A percentile compares a stretch with the other conserved stretches of the same genome.
These are phyloP conservation scores for Quercus parvula DNA, from an alignment of 306 rosid species.

Conservation along the genomic window DNA sequence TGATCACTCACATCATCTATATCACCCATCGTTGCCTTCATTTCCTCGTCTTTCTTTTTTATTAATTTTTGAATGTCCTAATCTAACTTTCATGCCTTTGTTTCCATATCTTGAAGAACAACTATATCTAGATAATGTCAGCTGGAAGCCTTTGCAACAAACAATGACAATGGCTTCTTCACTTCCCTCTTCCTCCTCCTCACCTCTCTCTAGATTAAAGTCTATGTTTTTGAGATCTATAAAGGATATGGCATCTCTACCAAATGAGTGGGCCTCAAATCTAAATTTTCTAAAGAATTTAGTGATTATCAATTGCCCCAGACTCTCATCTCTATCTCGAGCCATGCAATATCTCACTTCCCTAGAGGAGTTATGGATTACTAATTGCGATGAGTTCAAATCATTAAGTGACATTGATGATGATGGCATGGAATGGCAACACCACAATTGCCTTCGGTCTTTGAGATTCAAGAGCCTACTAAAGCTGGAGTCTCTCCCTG, in stretches of 20 bases:
- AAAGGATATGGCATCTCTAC: background rate
- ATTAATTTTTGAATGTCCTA: background rate
- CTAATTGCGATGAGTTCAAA: no score
- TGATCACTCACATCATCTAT: no score
- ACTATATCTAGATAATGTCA: background rate
- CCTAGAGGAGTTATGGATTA: no score
- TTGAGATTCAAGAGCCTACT: background rate
- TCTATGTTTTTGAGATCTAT: background rate
- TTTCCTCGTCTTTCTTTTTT: constrained; percentile 2
- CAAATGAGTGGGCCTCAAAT: background rate
- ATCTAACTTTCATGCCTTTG: background rate
- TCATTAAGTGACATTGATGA: background rate
- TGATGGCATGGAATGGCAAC: background rate
- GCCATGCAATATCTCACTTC: background rate
- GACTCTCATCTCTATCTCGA: no score
- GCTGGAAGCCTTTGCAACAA: background rate
- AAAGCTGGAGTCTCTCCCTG: no score
- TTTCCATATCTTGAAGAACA: background rate
- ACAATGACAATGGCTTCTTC: background rate
- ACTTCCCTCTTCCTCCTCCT: no score
- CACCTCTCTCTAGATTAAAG: background rate
- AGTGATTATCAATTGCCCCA: background rate
- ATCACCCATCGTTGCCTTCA: background rate
- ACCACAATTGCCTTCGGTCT: background rate
- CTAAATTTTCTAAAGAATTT: background rate